Evolutionary conservation across 164 flowering plant species (phyloP), one percentile per base, ranked within the genome.

Genomic region (Vitis amurensis): DNA sequence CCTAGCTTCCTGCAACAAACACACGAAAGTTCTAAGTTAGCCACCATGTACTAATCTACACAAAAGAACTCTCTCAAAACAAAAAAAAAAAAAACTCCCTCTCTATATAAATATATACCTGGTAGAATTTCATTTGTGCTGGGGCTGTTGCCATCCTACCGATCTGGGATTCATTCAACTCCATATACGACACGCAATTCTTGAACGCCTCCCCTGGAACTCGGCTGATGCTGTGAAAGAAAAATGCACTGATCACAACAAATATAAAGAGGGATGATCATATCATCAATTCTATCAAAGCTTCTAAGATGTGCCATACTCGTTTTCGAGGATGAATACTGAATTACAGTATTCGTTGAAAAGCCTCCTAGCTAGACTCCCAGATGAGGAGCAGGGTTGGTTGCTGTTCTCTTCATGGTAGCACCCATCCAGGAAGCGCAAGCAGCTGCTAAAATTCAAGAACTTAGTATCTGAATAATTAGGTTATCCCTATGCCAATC

Each of bases 171-270:
- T 76, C 80, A 15, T 67, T 73, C 13, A 88, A 62, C 76, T 88
- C 87, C 8, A 90, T 11, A 73, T 71, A 91, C 6, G 97, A 89
- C 57, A 50, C 12, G 5, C 72, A 79, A 67, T 80, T 84, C 78
- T 60, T 77, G 73, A 87, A 89, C 57, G 91, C 95, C 3, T 77
- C 49, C 47, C 98, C 98, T 0, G 98, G 98, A 48, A 91, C 80
- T 23, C 63, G 55, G 59, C 95, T 85, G 73, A 55, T 55, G 55
- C 37, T 48, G n/a, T 6, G 13, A 31, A 66, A 48, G 12, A 56
- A 23, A 44, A 47, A 59, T 1, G 8, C 27, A 2, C 15, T 19
- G 48, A 15, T 37, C 14, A 60, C 15, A 60, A 29, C 3, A 17
- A 2, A 49, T 11, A 58, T 29, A 27, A 27, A 27, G 11, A 64